Evolutionary conservation across 2,329 filamentous ascomycete genomes (phyloP), one percentile per base, ranked within the genome.

Genomic region (Diplodia intermedia): DNA sequence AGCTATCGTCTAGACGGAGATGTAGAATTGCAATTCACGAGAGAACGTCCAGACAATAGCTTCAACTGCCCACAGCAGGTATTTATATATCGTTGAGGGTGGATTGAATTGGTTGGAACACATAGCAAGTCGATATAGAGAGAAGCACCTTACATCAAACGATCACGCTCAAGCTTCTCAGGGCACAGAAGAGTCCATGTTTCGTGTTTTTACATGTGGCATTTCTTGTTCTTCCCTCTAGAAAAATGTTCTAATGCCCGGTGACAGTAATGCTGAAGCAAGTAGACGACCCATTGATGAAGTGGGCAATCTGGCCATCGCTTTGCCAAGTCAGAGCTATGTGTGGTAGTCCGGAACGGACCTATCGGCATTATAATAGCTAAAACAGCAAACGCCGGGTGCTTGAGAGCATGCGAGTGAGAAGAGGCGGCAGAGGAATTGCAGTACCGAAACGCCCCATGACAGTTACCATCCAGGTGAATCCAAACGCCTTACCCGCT

Each of bases 341-440:
- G 38, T 47, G 23, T 18, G n/a, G 23, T 20, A 18, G 38, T 29
- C 23, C 11, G 9, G 33, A 29, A 33, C 1, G 26, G 57, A 23
- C 26, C 36, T 43, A 43, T 33, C 40, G 47, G 57, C 57, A 49
- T 33, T 20, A 33, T 20, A 2, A 61, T 50, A 50, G 40, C 57
- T 33, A 23, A 40, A 49, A 26, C 23, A 61, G 57, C 29, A 61
- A 49, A 61, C 57, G 57, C 57, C 57, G 57, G 57, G 40, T 61
- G 57, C 57, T 61, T 52, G 57, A 52, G 23, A 63, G 43, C 43
- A 63, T 52, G 60, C 60, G 43, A n/a, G 26, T 49, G 56, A 61
- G 26, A 33, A 61, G 56, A 61, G 40, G 33, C 40, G 31, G 18
- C 60, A 52, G 29, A 43, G 36, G 36, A 47, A 31, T 8, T 52